phyloP scores from a whole-genome alignment of 345 rosid genomes.

The Orychophragmus violaceus region DNA sequence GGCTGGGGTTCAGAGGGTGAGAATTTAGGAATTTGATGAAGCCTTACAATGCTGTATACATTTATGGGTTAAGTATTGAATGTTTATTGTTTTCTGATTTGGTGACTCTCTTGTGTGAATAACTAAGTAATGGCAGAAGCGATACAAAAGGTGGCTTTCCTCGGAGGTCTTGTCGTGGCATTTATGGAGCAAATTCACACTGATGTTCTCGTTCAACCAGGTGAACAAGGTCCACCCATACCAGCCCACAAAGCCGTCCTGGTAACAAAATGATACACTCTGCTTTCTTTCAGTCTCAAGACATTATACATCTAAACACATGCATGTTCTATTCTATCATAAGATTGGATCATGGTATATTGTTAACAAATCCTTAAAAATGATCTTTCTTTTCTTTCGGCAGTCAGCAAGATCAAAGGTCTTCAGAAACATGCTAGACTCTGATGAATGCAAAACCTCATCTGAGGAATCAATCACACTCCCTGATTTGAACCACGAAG shows the following conservation, averaged over 20 bases:
- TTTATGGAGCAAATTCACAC: slow-evolving; percentile 27
- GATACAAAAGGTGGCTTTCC: slow-evolving; percentile 15
- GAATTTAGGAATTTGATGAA: neutral
- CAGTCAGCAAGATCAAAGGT: slow-evolving; percentile 30
- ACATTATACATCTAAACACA: no score
- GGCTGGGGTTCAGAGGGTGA: no score
- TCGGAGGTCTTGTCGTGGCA: slow-evolving; percentile 7
- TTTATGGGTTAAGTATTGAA: neutral
- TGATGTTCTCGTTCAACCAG: slow-evolving; percentile 22
- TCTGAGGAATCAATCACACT: slow-evolving; percentile 18
- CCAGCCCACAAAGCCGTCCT: slow-evolving; percentile 22
- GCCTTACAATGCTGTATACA: neutral
- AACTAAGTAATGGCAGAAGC: slow-evolving; percentile 3
- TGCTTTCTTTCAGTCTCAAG: no score
- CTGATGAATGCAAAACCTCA: slow-evolving; percentile 32
- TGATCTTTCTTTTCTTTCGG: neutral
- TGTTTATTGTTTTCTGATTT: neutral
- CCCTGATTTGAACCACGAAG: slow-evolving; percentile 10
- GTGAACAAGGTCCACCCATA: slow-evolving; percentile 1
- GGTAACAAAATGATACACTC: neutral
- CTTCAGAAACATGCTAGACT: slow-evolving; percentile 27
- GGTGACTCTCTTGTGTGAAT: no score
- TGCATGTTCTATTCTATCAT: neutral
- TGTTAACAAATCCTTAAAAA: no score
- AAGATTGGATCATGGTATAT: no score